Conservation (phyloP, 208 protist species). For the Herpetomonas tarakana region DNA sequence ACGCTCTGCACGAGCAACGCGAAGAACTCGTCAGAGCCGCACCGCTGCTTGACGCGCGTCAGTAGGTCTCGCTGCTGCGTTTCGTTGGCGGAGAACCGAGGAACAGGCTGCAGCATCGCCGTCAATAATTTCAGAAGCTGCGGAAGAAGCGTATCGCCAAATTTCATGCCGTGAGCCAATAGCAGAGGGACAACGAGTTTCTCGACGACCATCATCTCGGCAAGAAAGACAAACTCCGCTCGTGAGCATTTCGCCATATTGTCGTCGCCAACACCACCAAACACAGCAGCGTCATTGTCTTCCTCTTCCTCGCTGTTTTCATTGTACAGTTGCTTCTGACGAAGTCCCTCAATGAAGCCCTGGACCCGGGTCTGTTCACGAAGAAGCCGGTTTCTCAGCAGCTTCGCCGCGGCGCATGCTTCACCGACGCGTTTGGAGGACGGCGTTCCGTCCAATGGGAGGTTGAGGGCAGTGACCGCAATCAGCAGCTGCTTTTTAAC, state of each 20-base stretch:
- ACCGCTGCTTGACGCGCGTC: slow-evolving; percentile 53
- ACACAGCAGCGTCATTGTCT: slow-evolving; percentile 19
- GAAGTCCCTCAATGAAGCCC: slow-evolving; percentile 50
- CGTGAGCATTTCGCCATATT: slow-evolving; percentile 15
- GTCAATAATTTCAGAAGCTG: slow-evolving; percentile 80
- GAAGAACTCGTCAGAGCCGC: slow-evolving; percentile 84
- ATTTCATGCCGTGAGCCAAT: slow-evolving; percentile 76
- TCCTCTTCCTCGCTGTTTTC: slow-evolving; percentile 33
- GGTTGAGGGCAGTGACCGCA: slow-evolving; percentile 45
- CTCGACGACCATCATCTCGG: slow-evolving; percentile 81
- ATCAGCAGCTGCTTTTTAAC: slow-evolving; percentile 76
- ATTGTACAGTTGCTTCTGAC: slow-evolving; percentile 55
- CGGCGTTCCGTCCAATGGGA: slow-evolving; percentile 45
- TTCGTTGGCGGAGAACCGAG: slow-evolving; percentile 49
- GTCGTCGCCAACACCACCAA: slow-evolving; percentile 8
- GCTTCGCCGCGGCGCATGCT: slow-evolving; percentile 66
- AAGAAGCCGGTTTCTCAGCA: slow-evolving; percentile 71
- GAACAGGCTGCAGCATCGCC: slow-evolving; percentile 66
- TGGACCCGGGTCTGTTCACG: slow-evolving; percentile 68
- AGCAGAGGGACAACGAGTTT: slow-evolving; percentile 76
- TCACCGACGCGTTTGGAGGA: slow-evolving; percentile 30
- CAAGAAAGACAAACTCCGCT: slow-evolving; percentile 70
- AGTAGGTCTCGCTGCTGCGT: slow-evolving; percentile 60
- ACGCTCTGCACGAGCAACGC: slow-evolving; percentile 72
- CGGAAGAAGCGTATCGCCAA: slow-evolving; percentile 55